Percentiles rank a stretch among this genome's conserved stretches.
Conservation (phyloP, 345 rosid species). For the Salix dunnii region DNA sequence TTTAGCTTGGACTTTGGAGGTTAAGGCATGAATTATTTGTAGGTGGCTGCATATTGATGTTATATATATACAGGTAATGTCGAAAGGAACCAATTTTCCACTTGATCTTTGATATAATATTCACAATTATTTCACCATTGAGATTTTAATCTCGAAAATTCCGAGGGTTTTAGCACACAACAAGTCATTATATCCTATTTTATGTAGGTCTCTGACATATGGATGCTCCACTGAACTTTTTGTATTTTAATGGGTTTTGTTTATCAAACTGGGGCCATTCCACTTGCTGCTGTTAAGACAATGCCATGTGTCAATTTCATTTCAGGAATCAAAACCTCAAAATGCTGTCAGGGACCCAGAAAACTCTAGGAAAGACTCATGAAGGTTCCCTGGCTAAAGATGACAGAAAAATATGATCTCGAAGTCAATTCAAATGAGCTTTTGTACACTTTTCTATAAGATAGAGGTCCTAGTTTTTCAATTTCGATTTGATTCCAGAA, state of each 20-base stretch:
- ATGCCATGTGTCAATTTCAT: slow-evolving; percentile 11
- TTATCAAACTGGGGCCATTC: slow-evolving; percentile 27
- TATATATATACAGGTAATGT: slow-evolving; percentile 30
- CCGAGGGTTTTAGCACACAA: slow-evolving; percentile 6
- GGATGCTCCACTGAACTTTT: slow-evolving; percentile 52
- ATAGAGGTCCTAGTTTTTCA: neutral
- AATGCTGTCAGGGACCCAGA: slow-evolving; percentile 33
- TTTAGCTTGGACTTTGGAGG: neutral
- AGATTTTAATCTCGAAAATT: slow-evolving; percentile 22
- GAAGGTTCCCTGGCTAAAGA: slow-evolving; percentile 18
- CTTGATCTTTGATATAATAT: slow-evolving; percentile 5
- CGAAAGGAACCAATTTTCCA: slow-evolving; percentile 8
- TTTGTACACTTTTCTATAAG: slow-evolving; percentile 4
- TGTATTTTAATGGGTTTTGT: slow-evolving; percentile 28
- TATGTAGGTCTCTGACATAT: slow-evolving; percentile 13
- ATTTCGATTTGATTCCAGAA: neutral
- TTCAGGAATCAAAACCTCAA: slow-evolving; percentile 2
- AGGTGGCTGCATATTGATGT: slow-evolving; percentile 16
- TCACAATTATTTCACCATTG: slow-evolving; percentile 3
- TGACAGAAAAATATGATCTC: slow-evolving; percentile 1
- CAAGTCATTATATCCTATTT: neutral
- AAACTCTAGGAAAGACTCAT: slow-evolving; percentile 15
- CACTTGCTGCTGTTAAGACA: slow-evolving; percentile 22
- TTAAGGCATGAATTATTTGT: slow-evolving; percentile 7
- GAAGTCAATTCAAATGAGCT: slow-evolving; percentile 2